These are phyloP conservation scores for Diospyros kaki DNA, from an alignment of 148 eudicot species.

Conservation along the genomic window DNA sequence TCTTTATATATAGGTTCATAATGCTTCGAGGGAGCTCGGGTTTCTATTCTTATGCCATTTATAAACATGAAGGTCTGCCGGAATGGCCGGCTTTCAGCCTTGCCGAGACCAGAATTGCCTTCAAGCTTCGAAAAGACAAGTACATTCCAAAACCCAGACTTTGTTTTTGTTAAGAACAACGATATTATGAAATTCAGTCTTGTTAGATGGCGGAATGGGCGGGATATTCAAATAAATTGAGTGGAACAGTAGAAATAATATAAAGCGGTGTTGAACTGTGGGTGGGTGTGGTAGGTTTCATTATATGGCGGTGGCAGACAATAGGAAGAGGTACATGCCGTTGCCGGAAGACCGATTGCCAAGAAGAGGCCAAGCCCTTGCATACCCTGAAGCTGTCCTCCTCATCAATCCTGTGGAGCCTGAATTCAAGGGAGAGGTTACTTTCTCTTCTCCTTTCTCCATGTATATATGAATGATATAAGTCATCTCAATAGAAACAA, in stretches of 20 bases:
- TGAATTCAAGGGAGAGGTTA: constrained; percentile 43
- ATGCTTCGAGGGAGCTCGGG: constrained; percentile 62
- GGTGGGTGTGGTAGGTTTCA: constrained; percentile 47
- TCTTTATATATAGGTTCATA: constrained; percentile 40
- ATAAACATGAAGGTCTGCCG: constrained; percentile 41
- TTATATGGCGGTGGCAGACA: constrained; percentile 75
- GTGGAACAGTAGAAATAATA: not conserved
- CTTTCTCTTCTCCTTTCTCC: not conserved
- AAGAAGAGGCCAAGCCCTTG: constrained; percentile 53
- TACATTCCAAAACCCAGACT: constrained; percentile 5
- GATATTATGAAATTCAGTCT: too few species aligned
- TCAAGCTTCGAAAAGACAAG: constrained; percentile 84
- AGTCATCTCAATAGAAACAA: too few species aligned
- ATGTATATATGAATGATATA: not conserved
- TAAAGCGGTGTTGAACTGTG: not conserved
- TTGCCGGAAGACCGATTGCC: constrained; percentile 70
- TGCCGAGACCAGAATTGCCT: constrained; percentile 71
- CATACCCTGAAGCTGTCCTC: constrained; percentile 77
- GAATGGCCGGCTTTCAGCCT: constrained; percentile 84
- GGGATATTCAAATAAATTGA: too few species aligned
- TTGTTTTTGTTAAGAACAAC: too few species aligned
- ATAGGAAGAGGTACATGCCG: constrained; percentile 73
- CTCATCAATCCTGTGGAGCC: constrained; percentile 52
- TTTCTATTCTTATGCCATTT: constrained; percentile 60
- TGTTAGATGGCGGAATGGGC: too few species aligned